These are phyloP conservation scores for Cryomyces minteri DNA, from an alignment of 495 filamentous ascomycete species.

Conservation along the genomic window DNA sequence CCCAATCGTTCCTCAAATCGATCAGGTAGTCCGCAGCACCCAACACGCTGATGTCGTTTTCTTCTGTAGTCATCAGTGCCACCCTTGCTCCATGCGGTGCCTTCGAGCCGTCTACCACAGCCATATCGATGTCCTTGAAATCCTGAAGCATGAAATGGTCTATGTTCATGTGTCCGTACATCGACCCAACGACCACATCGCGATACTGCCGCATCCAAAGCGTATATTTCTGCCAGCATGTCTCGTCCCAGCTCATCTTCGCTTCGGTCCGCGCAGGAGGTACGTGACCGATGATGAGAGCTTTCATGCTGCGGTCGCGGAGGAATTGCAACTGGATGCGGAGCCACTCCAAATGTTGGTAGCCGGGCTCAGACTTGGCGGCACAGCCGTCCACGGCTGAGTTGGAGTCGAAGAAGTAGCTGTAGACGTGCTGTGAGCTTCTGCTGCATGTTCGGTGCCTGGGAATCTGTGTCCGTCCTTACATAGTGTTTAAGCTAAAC, in stretches of 20 bases:
- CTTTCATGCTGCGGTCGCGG: conserved; percentile 75
- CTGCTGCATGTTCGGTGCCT: too few species aligned
- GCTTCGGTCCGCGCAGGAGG: conserved; percentile 68
- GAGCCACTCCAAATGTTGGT: conserved; percentile 91
- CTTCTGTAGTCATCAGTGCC: conserved; percentile 24
- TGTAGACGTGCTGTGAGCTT: neutral
- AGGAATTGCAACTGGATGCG: conserved; percentile 76
- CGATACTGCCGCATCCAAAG: conserved; percentile 79
- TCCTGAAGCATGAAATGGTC: conserved; percentile 96
- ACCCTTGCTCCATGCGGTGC: neutral
- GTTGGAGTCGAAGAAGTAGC: conserved; percentile 85
- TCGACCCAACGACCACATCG: conserved; percentile 59
- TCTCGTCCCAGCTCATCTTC: conserved; percentile 81
- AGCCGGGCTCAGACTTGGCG: conserved; percentile 60
- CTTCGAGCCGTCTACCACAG: conserved; percentile 26
- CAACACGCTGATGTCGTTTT: conserved; percentile 30
- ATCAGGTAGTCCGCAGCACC: conserved; percentile 62
- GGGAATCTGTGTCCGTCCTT: neutral
- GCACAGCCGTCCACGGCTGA: conserved; percentile 81
- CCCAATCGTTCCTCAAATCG: conserved; percentile 62
- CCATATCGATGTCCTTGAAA: conserved; percentile 49
- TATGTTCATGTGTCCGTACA: conserved; percentile 97
- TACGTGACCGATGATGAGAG: conserved; percentile 85
- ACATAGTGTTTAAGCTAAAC: conserved; percentile 85
- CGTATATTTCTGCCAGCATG: conserved; percentile 96